Base-by-base conservation (phyloP, 179 eudicot genomes). In the Amaranthus tricolor region DNA sequence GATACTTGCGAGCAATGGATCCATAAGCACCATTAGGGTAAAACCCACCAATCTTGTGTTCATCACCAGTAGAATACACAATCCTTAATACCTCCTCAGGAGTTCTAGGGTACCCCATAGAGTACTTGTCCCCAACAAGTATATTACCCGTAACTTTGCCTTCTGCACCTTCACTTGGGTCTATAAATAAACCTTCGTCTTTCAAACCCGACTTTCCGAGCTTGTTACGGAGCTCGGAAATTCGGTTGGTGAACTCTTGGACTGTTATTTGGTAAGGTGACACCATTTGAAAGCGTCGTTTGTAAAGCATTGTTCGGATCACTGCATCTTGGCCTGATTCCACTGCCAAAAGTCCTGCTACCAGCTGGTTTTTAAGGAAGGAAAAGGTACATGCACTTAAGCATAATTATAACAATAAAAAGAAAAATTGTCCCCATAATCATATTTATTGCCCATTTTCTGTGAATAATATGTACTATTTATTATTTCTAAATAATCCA, bases 271-370 rank as follows among this genome's bases (percentile, higher is more conserved):
- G 82, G 49, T 94, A 92, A 0, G 97, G 97, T 3, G 9, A 9
- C 17, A 94, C 98, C 58, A 44, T 70, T 11, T 4, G 58, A 7
- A 12, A 9, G 1, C 91, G 85, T 0, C 80, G 79, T 61, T 86
- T 70, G 83, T 90, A 94, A 1, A 94, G 86, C 48, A 92, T 60
- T n/a, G 88, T 73, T 75, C 98, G 79, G 31, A 92, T 83, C 9
- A 94, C 88, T 8, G 97, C 98, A 53, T 94, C 98, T 64, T 94
- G 98, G 40, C 97, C 98, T 31, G 98, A 83, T 60, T 92, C 89
- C 70, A 92, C 96, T 0, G 93, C 97, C 70, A 94, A 19, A 7
- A 94, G 88, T 49, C 94, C 92, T 16, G 96, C 96, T 54, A 92
- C 92, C 19, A 94, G 86, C 95, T 90, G 90, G 45, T 4, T 62